phyloP scores from a whole-genome alignment of 2,329 filamentous ascomycete species.

The Sporothrix variecibatus region DNA sequence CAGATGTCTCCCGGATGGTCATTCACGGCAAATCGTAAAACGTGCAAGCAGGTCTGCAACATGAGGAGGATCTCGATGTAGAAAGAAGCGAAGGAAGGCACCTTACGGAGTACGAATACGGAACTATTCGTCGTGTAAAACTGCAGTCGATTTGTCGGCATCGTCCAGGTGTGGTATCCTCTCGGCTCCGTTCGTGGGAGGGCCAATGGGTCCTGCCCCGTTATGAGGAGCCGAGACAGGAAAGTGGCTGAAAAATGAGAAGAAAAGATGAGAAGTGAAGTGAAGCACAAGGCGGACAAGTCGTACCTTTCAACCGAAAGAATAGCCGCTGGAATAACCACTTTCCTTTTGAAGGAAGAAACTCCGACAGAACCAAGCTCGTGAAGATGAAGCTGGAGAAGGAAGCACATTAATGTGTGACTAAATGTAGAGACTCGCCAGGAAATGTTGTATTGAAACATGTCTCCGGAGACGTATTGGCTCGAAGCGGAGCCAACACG shows the following conservation, averaged over 20 bases:
- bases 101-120: neutral
- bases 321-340: neutral
- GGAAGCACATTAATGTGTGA: neutral
- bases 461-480: neutral
- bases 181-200: neutral
- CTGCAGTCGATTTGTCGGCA: neutral
- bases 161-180: neutral
- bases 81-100: neutral
- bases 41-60: neutral
- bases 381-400: neutral
- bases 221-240: neutral
- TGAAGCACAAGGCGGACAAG: neutral
- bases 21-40: conserved; percentile 3
- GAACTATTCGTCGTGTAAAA: neutral
- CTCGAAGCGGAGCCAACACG: neutral
- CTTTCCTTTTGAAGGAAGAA: neutral
- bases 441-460: neutral
- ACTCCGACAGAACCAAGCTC: neutral
- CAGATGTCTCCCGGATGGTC: neutral
- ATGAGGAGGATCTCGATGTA: neutral
- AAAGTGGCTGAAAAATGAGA: neutral
- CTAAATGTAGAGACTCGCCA: neutral
- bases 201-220: neutral
- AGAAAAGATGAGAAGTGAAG: neutral
- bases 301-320: too few species aligned